A percentile compares a stretch with the other conserved stretches of the same genome.
These are phyloP conservation scores for Hanseniaspora sp. DNA, from an alignment of 1,139 yeast species.

Conservation along the genomic window DNA sequence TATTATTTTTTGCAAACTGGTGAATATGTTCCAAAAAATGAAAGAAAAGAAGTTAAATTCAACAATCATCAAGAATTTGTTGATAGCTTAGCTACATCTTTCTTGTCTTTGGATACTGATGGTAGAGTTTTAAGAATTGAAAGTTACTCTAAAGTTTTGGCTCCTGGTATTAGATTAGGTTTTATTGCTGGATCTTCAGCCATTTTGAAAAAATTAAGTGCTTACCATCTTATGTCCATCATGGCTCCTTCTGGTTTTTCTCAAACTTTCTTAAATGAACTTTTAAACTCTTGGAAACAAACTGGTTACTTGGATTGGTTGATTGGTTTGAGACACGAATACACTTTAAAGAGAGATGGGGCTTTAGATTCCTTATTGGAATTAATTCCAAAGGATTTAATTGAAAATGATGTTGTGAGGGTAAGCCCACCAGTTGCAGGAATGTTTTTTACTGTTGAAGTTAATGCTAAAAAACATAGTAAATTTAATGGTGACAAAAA, in stretches of 20 bases:
- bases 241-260: slow-evolving; percentile 79
- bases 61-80: slow-evolving; percentile 48
- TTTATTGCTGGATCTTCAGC: slow-evolving; percentile 74
- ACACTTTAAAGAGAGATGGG: slow-evolving; percentile 62
- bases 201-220: slow-evolving; percentile 54
- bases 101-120: slow-evolving; percentile 65
- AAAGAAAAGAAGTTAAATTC: slow-evolving; percentile 19
- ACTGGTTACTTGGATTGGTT: slow-evolving; percentile 78
- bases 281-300: slow-evolving; percentile 62
- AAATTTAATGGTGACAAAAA: slow-evolving; percentile 39
- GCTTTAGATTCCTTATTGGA: slow-evolving; percentile 44
- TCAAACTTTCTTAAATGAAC: slow-evolving; percentile 55
- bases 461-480: slow-evolving; percentile 47
- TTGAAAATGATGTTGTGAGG: slow-evolving; percentile 33
- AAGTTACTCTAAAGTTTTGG: slow-evolving; percentile 82
- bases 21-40: slow-evolving; percentile 36
- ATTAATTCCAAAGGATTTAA: slow-evolving; percentile 38
- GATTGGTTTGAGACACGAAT: slow-evolving; percentile 70
- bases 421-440: slow-evolving; percentile 53
- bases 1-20: slow-evolving; percentile 89
- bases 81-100: slow-evolving; percentile 63
- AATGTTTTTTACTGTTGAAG: slow-evolving; percentile 48
- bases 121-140: slow-evolving; percentile 88
- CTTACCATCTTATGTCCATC: slow-evolving; percentile 70
- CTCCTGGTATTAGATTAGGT: slow-evolving; percentile 85